Base-by-base conservation (phyloP, 129 eudicot species). In the Calendula officinalis region DNA sequence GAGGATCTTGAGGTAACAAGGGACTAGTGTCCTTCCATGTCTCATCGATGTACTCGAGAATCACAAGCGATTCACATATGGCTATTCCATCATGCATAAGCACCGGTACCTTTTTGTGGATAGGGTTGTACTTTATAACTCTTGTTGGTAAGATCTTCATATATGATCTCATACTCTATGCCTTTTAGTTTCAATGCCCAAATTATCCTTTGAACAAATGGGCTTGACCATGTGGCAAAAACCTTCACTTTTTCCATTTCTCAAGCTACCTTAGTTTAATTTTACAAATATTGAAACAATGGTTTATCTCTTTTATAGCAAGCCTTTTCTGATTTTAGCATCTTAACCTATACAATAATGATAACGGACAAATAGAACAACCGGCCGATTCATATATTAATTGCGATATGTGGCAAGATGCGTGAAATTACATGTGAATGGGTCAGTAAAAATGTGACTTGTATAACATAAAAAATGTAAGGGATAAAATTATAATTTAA, bases 101-200 rank as follows among this genome's bases (percentile, higher is more conserved):
- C 47, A 79, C 81, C 5, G 88, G 94, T 14, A 74, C 61, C 78
- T 73, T 86, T 56, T 76, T 73, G 70, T 79, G 64, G 36, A 82
- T 2, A n/a, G 94, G 88, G 57, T 78, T 85, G 75, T 81, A 86
- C 59, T 70, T 60, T 30, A 50, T 71, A 48, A 49, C 88, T 82
- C 82, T 82, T 79, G 56, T 60, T 73, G 6, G 52, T 53, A 12
- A 77, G 59, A 77, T 82, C 88, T 49, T 85, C 88, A 6, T 72
- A 63, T 9, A 79, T 12, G 15, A 81, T 67, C 3, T 86, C 86
- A 34, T 61, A 82, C 60, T 86, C 88, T n/a, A 85, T 22, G 50
- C 85, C 85, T 77, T 85, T 85, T 5, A 82, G 54, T 65, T 74
- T 69, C 34, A 86, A 62, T 44, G 86, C 94, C 78, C 82, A 83